phyloP scores from a whole-genome alignment of 139 green algal species.

The Dunaliella primolecta region DNA sequence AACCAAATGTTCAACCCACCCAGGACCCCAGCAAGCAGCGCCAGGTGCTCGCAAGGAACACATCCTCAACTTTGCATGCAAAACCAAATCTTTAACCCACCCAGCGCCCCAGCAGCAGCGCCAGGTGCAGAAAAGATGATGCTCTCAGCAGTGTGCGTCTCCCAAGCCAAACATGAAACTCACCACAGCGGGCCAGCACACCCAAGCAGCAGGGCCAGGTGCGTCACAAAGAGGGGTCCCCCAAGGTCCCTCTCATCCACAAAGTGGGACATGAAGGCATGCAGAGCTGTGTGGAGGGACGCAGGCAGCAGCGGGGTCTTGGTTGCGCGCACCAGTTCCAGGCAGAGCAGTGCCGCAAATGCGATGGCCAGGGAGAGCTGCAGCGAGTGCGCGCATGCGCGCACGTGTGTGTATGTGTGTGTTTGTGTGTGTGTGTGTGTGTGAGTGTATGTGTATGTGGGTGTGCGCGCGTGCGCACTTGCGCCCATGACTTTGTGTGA shows the following conservation, averaged over 20 bases:
- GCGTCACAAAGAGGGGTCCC: conserved; percentile 61
- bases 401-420: not conserved
- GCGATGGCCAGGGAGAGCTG: conserved; percentile 36
- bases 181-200: conserved; percentile 70
- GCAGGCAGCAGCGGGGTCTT: not conserved
- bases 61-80: no score
- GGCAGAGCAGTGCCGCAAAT: conserved; percentile 19
- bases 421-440: not conserved
- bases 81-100: no score
- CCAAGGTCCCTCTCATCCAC: conserved; percentile 63
- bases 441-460: not conserved
- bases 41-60: no score
- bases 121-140: no score
- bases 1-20: no score
- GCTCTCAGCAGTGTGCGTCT: no score
- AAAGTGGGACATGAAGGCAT: conserved; percentile 68
- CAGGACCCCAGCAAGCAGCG: no score
- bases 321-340: conserved; percentile 16
- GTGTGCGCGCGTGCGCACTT: not conserved
- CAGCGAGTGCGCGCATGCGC: not conserved
- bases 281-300: conserved; percentile 18
- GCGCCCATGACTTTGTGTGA: not conserved
- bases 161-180: no score
- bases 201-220: conserved; percentile 76
- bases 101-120: no score